Conservation (phyloP, 768 basidiomycete species). For the Kondoa subrosea region DNA sequence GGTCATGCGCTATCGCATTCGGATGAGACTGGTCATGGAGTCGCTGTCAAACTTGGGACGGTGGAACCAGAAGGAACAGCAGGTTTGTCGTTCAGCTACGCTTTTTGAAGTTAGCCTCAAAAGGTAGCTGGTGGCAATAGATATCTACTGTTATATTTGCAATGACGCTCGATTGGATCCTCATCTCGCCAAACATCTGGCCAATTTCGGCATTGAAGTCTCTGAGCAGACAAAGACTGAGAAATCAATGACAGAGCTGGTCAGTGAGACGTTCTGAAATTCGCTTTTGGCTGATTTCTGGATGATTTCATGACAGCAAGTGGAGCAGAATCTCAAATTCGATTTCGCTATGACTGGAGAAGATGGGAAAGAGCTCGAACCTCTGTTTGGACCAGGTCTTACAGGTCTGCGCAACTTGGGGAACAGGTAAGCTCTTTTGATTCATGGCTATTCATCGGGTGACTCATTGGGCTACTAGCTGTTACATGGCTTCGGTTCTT, state of each 20-base stretch:
- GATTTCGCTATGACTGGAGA: conserved; percentile 82
- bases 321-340: conserved; percentile 86
- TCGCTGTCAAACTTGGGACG: conserved; percentile 85
- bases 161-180: conserved; percentile 68
- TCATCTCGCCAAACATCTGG: conserved; percentile 53
- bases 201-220: conserved; percentile 74
- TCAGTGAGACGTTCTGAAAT: conserved; percentile 31
- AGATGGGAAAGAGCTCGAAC: conserved; percentile 69
- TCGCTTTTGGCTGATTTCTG: background rate
- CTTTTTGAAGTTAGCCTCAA: too few relatives aligned
- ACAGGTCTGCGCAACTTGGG: conserved; percentile 86
- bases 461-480: conserved; percentile 39
- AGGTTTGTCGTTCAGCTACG: too few relatives aligned
- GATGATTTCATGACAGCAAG: conserved; percentile 46
- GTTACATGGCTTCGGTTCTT: conserved; percentile 90
- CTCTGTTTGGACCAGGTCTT: conserved; percentile 69
- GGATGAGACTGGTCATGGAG: conserved; percentile 50
- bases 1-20: conserved; percentile 75
- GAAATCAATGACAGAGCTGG: conserved; percentile 90
- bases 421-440: conserved; percentile 45
- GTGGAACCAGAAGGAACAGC: conserved; percentile 76
- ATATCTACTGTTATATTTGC: conserved; percentile 85
- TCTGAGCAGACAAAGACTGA: conserved; percentile 70
- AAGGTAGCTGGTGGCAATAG: conserved; percentile 34
- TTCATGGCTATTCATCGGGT: background rate